Evolutionary conservation across 2,329 filamentous ascomycete species (phyloP), one percentile per base, ranked within the genome.

Genomic region (Xylaria sp.): DNA sequence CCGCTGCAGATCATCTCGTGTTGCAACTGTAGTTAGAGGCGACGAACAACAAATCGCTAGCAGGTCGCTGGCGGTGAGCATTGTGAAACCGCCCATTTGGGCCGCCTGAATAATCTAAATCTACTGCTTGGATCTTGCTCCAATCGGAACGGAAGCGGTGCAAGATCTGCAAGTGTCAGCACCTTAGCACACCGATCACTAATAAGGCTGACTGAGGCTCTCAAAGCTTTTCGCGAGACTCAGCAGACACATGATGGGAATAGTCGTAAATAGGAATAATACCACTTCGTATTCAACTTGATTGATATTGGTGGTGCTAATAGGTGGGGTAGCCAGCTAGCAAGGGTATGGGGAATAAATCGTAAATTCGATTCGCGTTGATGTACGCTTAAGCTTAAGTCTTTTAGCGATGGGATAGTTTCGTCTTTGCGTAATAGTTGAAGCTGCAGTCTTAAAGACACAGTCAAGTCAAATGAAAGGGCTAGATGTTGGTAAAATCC

Each of bases 1-100:
- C 67, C 63, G 54, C 54, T 63, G 66, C 66, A 68, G 67, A 66
- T 69, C 63, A 69, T 33, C 67, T 69, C 67, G 67, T 69, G 62
- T 69, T 66, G 48, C 46, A 31, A 44, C 59, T 44, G 31, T 17
- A 44, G 54, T 44, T 56, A 56, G 46, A 49, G 48, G 38, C 46
- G 46, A 63, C 38, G 40, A 36, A 23, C 38, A 15, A 36, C 26
- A 58, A 28, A 44, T 36, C 44, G 23, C n/a, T n/a, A 44, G 40
- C 2, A 17, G 5, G 44, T 44, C 15, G 3, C 36, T 11, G 17
- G 59, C 65, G 59, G 65, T 67, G 65, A 63, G 38, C 44, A n/a
- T 42, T 13, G 36, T 42, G 44, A 58, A 31, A 42, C 33, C 20
- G 5, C 26, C 5, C 42, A 26, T 7, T 7, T 20, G 54, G 54